phyloP scores from a whole-genome alignment of 78 protist genomes.

The Dictyostelium capitatum region DNA sequence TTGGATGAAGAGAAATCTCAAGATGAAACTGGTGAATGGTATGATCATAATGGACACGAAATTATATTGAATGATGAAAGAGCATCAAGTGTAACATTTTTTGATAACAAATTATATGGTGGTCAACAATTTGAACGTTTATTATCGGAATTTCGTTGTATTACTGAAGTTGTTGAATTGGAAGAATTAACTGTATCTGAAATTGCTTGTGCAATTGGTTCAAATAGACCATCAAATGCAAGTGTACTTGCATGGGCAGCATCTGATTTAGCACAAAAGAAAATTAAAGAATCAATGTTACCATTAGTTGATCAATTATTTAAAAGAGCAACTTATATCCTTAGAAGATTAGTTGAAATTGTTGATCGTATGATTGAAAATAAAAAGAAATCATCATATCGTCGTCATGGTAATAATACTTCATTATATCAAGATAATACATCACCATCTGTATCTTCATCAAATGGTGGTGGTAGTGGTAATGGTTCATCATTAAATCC shows the following conservation, averaged over 20 bases:
- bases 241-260: conserved; percentile 84
- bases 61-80: conserved; percentile 10
- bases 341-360: conserved; percentile 82
- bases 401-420: conserved; percentile 55
- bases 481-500: background rate
- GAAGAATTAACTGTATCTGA: conserved; percentile 53
- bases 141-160: conserved; percentile 65
- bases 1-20: conserved; percentile 81
- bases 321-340: conserved; percentile 69
- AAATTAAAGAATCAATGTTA: conserved; percentile 32
- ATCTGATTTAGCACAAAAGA: conserved; percentile 79
- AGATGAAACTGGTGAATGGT: conserved; percentile 87
- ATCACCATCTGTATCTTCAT: conserved; percentile 5
- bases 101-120: conserved; percentile 77
- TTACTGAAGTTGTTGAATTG: conserved; percentile 48
- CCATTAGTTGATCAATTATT: conserved; percentile 83
- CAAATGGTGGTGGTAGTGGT: background rate
- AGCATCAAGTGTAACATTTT: conserved; percentile 27
- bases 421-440: conserved; percentile 30
- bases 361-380: conserved; percentile 86
- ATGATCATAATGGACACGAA: conserved; percentile 40
- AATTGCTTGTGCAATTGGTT: conserved; percentile 78
- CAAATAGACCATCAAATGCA: conserved; percentile 56
- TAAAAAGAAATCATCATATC: conserved; percentile 42
- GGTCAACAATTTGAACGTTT: conserved; percentile 88